phyloP scores from a whole-genome alignment of 2,329 filamentous ascomycete species.

The Triangularia setosa region DNA sequence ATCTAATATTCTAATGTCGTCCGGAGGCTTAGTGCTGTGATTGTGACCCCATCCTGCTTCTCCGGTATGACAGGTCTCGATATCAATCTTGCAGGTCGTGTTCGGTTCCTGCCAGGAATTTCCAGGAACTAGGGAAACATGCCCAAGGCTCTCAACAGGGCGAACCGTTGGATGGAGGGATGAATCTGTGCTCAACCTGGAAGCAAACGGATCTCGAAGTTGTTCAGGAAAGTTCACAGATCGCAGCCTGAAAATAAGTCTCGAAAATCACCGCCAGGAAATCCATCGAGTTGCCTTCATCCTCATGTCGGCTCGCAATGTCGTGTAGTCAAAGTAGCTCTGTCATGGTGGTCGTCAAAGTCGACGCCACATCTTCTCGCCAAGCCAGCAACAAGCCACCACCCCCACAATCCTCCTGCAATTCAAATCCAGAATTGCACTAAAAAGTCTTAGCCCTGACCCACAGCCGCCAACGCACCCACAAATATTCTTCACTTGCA shows the following conservation, averaged over 20 bases:
- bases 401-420: constrained; percentile 8
- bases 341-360: background rate
- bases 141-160: background rate
- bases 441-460: background rate
- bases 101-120: background rate
- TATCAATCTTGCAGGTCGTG: background rate
- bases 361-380: background rate
- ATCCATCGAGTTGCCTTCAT: too few species aligned
- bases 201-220: background rate
- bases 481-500: constrained; percentile 14
- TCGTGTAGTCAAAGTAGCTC: background rate
- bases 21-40: background rate
- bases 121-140: background rate
- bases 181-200: background rate
- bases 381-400: constrained; percentile 10
- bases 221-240: background rate
- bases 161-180: background rate
- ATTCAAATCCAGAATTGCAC: background rate
- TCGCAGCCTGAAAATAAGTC: background rate
- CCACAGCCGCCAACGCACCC: constrained; percentile 3
- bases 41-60: background rate
- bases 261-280: too few species aligned
- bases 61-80: background rate
- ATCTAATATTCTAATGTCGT: background rate
- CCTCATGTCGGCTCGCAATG: background rate